Evolutionary conservation across 2,329 filamentous ascomycete genomes (phyloP), one percentile per base, ranked within the genome.

Genomic region (Elsinoe fawcettii): DNA sequence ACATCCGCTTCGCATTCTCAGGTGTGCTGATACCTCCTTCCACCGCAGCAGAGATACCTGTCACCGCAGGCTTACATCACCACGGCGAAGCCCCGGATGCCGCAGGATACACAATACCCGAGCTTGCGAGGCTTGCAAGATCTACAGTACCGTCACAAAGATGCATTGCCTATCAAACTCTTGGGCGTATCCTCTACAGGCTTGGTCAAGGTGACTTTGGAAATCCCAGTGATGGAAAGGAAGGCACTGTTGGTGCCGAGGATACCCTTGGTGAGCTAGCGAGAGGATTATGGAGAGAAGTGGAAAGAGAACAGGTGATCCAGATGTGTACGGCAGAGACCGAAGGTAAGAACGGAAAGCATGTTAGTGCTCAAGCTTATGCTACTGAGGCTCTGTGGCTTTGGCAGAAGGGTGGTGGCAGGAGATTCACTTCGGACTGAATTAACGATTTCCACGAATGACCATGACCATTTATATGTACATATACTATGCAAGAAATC

Each of bases 41-140:
- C 51, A 80, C 83, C 32, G 84, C 90, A 23, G 80, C 90, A 57
- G 77, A 81, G 1, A 84, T 97, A 23, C 88, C 92, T 4, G 82
- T 83, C 1, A 85, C 83, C 11, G 82, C 86, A 59, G 93, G 93
- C 0, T 79, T 99, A 12, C 93, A 99, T 70, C 92, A 99, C 70
- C 93, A 99, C 70, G 90, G 87, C 61, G 84, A 91, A 59, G 91
- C 92, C 1, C 93, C 93, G 14, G 90, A 95, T 71, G 89, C 91
- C 1, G 93, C 93, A 0, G 93, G 93, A 0, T 99, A 99, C 72
- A 97, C 93, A 0, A 81, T 99, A 27, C 83, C 84, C 0, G 93
- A 99, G 71, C 77, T 99, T 1, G 85, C 90, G 1, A 82, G 86
- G 30, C 79, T 96, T 1, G 84, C 89, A 3, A 80, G 92, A 32